Percentiles rank a stretch among this genome's conserved stretches.
Evolutionary conservation across 2,329 filamentous ascomycete genomes (phyloP).

Genomic region (Phoma herbarum): DNA sequence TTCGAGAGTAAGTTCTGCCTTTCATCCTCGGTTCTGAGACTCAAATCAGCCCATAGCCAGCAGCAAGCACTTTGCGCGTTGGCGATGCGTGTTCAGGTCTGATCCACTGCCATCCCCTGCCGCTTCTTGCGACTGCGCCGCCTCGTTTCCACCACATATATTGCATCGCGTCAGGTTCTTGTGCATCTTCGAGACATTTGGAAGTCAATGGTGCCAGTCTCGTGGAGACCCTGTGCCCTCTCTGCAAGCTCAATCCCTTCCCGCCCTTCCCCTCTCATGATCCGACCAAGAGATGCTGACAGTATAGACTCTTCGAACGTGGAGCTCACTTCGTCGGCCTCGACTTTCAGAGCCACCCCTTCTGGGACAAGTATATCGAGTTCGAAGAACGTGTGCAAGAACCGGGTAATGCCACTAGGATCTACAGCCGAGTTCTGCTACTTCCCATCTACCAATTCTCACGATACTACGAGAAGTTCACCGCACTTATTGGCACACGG

Average conservation of each 20-base stretch:
- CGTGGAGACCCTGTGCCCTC: constrained; percentile 21
- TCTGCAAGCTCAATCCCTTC: constrained; percentile 30
- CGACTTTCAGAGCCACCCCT: constrained; percentile 92
- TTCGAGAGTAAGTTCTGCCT: constrained; percentile 93
- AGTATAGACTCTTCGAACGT: constrained; percentile 84
- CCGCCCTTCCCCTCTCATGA: constrained; percentile 14
- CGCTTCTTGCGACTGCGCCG: constrained; percentile 49
- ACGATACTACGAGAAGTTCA: constrained; percentile 92
- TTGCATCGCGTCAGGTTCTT: constrained; percentile 27
- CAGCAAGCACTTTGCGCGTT: constrained; percentile 25
- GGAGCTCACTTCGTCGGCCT: constrained; percentile 84
- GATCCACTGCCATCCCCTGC: constrained; percentile 33
- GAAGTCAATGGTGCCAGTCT: constrained; percentile 27
- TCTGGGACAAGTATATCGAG: constrained; percentile 99
- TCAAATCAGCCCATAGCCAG: constrained; percentile 42
- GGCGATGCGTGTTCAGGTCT: constrained; percentile 29
- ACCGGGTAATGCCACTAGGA: constrained; percentile 74
- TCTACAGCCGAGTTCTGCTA: constrained; percentile 81
- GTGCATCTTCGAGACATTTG: constrained; percentile 19
- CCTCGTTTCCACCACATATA: constrained; percentile 45
- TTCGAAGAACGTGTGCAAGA: constrained; percentile 82
- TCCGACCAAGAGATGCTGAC: constrained; percentile 22
- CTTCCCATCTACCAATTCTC: constrained; percentile 97
- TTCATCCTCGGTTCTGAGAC: constrained; percentile 38
- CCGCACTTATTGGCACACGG: constrained; percentile 73